A percentile compares a stretch with the other conserved stretches of the same genome.
Evolutionary conservation across 2,329 filamentous ascomycete species (phyloP).

Genomic region (Xylaria polymorpha): DNA sequence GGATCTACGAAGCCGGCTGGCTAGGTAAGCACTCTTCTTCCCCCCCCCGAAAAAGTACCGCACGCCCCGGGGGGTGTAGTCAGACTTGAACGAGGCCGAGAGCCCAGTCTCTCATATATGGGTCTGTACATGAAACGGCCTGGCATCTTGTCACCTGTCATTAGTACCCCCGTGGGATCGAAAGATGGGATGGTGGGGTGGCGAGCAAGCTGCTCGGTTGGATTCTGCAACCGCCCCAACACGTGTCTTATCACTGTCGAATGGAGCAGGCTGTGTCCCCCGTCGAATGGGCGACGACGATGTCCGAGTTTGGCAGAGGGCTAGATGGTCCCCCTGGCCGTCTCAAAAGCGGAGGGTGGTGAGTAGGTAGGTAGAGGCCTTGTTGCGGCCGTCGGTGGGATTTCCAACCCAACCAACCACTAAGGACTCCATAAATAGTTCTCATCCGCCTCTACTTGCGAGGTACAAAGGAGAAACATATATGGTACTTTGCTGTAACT

Average conservation of each 20-base stretch:
- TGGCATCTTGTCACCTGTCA: slow-evolving; percentile 20
- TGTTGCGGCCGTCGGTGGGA: slow-evolving; percentile 7
- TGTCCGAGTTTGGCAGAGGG: not conserved
- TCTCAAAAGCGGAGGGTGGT: slow-evolving; percentile 15
- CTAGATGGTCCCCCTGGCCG: slow-evolving; percentile 12
- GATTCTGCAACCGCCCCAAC: slow-evolving; percentile 21
- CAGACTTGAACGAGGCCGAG: not conserved
- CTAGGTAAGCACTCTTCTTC: slow-evolving; percentile 9
- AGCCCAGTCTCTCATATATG: slow-evolving; percentile 5
- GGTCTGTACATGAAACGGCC: slow-evolving; percentile 23
- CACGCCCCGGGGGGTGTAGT: slow-evolving; percentile 19
- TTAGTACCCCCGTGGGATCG: slow-evolving; percentile 16
- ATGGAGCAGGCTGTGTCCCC: slow-evolving; percentile 10
- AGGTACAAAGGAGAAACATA: slow-evolving; percentile 30
- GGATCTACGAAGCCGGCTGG: slow-evolving; percentile 15
- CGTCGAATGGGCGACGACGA: slow-evolving; percentile 12
- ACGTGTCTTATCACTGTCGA: slow-evolving; percentile 21
- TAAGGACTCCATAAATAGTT: slow-evolving; percentile 23
- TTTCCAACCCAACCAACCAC: slow-evolving; percentile 4
- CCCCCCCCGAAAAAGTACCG: slow-evolving; percentile 3
- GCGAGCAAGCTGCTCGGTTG: slow-evolving; percentile 14
- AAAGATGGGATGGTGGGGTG: slow-evolving; percentile 23
- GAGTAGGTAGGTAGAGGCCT: not conserved
- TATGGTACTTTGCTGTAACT: slow-evolving; percentile 16
- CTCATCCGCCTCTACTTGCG: slow-evolving; percentile 11